A percentile compares a stretch with the other conserved stretches of the same genome.
Conservation (phyloP, 129 eudicot species). For the Helianthus tuberosus region DNA sequence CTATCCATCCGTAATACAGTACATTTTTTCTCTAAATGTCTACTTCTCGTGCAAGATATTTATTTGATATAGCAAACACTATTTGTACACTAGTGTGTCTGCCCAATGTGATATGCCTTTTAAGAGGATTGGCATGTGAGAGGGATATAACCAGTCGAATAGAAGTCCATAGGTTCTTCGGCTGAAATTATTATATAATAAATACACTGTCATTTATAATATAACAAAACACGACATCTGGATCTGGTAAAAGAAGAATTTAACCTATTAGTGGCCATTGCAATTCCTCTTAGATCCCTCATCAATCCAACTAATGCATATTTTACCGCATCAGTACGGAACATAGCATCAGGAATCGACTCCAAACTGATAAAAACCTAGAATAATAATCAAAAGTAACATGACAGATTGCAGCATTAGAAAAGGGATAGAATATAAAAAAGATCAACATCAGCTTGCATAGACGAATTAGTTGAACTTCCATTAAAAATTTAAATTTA, state of each 20-base stretch:
- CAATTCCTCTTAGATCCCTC: constrained; percentile 97
- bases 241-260: constrained; percentile 13
- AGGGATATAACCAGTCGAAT: constrained; percentile 98
- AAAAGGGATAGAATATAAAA: neutral
- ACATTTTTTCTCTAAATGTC: too few relatives aligned
- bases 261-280: constrained; percentile 95
- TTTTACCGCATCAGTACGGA: constrained; percentile 83
- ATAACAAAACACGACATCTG: neutral
- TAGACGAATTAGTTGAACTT: constrained; percentile 2
- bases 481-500: neutral
- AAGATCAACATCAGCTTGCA: constrained; percentile 14
- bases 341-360: constrained; percentile 77
- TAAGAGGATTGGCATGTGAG: constrained; percentile 87
- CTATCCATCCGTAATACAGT: neutral
- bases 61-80: neutral
- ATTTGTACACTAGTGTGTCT: constrained; percentile 60
- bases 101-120: constrained; percentile 98
- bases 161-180: constrained; percentile 93
- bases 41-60: neutral
- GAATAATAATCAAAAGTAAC: constrained; percentile 28
- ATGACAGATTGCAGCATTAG: neutral
- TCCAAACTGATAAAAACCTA: constrained; percentile 85
- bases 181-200: constrained; percentile 41
- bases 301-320: constrained; percentile 82
- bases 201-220: constrained; percentile 6